Conservation (phyloP, 2,329 filamentous ascomycete genomes). For the Aureobasidium sp. region DNA sequence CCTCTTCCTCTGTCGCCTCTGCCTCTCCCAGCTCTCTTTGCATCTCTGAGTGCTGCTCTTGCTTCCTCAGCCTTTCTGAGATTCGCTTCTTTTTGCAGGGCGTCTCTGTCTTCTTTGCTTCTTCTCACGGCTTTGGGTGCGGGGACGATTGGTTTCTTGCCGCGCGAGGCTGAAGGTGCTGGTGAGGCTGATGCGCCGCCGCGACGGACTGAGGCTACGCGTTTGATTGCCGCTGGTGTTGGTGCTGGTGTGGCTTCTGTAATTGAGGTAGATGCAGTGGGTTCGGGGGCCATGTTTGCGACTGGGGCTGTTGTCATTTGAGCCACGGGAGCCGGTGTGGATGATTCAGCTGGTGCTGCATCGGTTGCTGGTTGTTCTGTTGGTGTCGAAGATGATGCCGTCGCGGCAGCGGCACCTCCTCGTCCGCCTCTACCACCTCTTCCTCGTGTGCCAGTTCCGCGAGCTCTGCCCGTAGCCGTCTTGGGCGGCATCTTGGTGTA, state of each 20-base stretch:
- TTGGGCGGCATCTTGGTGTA: constrained; percentile 13
- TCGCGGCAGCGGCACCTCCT: background rate
- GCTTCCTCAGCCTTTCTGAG: constrained; percentile 28
- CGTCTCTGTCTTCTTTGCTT: constrained; percentile 36
- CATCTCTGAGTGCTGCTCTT: constrained; percentile 19
- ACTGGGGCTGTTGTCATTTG: constrained; percentile 6
- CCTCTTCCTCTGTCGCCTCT: constrained; percentile 23
- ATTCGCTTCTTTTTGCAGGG: constrained; percentile 31
- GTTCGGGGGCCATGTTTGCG: background rate
- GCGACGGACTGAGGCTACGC: background rate
- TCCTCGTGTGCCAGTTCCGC: constrained; percentile 9
- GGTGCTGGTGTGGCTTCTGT: background rate
- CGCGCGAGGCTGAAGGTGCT: constrained; percentile 10
- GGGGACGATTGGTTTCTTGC: constrained; percentile 16
- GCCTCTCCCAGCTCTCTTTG: constrained; percentile 21
- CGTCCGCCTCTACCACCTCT: constrained; percentile 1
- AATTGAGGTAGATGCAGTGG: background rate
- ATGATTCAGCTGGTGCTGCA: background rate
- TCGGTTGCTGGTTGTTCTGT: background rate
- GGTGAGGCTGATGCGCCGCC: constrained; percentile 9
- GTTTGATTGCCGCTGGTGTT: background rate
- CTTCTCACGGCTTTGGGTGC: constrained; percentile 37
- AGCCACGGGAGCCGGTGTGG: constrained; percentile 7
- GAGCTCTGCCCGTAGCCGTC: constrained; percentile 9
- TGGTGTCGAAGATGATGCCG: background rate